Evolutionary conservation across 1,139 yeast genomes (phyloP).

Genomic region (Candida mesenterica): DNA sequence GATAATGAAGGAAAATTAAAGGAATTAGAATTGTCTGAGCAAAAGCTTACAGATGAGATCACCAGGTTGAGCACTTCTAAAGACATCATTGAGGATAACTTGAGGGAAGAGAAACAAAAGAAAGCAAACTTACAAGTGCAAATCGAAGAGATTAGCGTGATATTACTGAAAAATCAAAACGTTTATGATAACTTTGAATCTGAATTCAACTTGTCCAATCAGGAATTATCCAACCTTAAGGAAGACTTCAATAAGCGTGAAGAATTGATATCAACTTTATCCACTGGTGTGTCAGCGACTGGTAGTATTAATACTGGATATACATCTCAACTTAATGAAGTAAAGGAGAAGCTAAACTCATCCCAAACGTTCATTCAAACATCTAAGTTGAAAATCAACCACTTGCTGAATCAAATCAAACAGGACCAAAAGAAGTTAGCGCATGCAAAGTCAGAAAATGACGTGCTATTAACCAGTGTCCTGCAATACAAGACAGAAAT

Average conservation of each 20-base stretch:
- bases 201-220: conserved; percentile 45
- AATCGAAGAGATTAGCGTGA: conserved; percentile 16
- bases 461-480: conserved; percentile 41
- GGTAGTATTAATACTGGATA: conserved; percentile 67
- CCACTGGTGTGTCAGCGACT: conserved; percentile 87
- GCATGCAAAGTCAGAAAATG: conserved; percentile 56
- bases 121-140: conserved; percentile 17
- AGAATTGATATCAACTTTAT: conserved; percentile 76
- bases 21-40: conserved; percentile 59
- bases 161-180: conserved; percentile 32
- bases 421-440: conserved; percentile 52
- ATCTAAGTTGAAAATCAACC: conserved; percentile 56
- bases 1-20: conserved; percentile 62
- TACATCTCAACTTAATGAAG: conserved; percentile 66
- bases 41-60: conserved; percentile 58
- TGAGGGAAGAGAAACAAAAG: conserved; percentile 44
- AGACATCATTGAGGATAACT: conserved; percentile 55
- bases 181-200: conserved; percentile 27
- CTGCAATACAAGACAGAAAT: conserved; percentile 41
- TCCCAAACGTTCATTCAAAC: conserved; percentile 60
- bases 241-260: conserved; percentile 61
- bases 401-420: conserved; percentile 52
- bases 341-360: conserved; percentile 55
- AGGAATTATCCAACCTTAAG: conserved; percentile 43
- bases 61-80: conserved; percentile 67